Evolutionary conservation across 495 filamentous ascomycete genomes (phyloP).

Genomic region (Xylaria longipes): DNA sequence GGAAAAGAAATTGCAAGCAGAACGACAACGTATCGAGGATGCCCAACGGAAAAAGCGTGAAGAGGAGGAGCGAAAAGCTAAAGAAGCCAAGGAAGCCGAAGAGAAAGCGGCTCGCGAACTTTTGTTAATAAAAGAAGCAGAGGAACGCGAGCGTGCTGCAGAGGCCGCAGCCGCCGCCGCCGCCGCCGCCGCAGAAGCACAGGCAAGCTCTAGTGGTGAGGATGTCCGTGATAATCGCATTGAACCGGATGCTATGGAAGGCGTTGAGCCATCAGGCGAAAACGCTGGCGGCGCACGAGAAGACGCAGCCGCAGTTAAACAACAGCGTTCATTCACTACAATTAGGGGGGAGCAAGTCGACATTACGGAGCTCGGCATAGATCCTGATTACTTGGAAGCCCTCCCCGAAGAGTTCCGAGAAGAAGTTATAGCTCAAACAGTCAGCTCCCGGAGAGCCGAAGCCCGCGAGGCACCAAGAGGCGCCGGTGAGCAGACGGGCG

Average conservation of each 20-base stretch:
- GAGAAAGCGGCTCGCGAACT: constrained; percentile 61
- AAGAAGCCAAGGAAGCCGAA: constrained; percentile 66
- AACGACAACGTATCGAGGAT: constrained; percentile 68
- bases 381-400: constrained; percentile 90
- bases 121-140: constrained; percentile 63
- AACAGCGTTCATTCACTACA: constrained; percentile 71
- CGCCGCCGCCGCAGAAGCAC: constrained; percentile 46
- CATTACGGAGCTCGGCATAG: constrained; percentile 92
- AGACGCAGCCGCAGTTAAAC: constrained; percentile 37
- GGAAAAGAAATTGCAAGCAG: constrained; percentile 67
- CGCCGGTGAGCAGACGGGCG: constrained; percentile 76
- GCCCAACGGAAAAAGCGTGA: constrained; percentile 66
- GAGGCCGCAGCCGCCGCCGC: constrained; percentile 48
- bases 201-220: constrained; percentile 30
- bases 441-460: constrained; percentile 80
- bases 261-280: constrained; percentile 68
- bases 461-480: constrained; percentile 63
- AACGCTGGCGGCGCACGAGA: constrained; percentile 37
- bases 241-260: constrained; percentile 80
- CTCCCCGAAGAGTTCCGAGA: constrained; percentile 94
- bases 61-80: constrained; percentile 61
- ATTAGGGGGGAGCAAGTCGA: constrained; percentile 86
- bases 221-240: constrained; percentile 29
- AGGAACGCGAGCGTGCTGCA: constrained; percentile 55
- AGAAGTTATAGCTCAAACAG: constrained; percentile 89